These are phyloP conservation scores for Malbranchea cinnamomea DNA, from an alignment of 2,329 filamentous ascomycete species.

Conservation along the genomic window DNA sequence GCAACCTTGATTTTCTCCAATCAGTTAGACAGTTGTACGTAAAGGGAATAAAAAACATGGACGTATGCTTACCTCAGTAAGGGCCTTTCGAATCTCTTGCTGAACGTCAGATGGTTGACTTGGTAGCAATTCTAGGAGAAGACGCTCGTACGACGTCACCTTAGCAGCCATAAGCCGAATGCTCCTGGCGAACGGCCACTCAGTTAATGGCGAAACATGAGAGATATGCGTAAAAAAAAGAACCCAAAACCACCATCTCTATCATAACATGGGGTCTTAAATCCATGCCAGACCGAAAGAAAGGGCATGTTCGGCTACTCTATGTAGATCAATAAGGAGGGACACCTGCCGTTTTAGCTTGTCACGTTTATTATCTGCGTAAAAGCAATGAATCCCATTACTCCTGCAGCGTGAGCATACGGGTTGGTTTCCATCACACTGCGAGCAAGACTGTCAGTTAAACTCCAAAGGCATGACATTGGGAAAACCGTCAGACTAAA, in stretches of 20 bases:
- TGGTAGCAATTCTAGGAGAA: conserved; percentile 9
- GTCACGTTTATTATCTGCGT: conserved; percentile 21
- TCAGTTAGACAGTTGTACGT: background rate
- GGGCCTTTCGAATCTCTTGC: conserved; percentile 9
- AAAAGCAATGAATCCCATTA: conserved; percentile 16
- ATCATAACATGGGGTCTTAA: background rate
- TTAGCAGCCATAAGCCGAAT: conserved; percentile 10
- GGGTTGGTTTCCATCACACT: conserved; percentile 21
- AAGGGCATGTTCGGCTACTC: too few relatives aligned
- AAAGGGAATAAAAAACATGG: conserved; percentile 1
- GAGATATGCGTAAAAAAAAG: too few relatives aligned
- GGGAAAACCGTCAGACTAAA: too few relatives aligned
- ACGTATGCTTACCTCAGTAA: conserved; percentile 8
- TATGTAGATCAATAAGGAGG: too few relatives aligned
- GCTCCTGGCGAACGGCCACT: too few relatives aligned
- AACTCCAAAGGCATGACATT: too few relatives aligned
- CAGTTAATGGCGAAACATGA: too few relatives aligned
- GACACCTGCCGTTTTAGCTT: conserved; percentile 16
- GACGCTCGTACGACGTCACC: conserved; percentile 10
- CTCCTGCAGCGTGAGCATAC: conserved; percentile 20
- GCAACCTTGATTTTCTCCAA: background rate
- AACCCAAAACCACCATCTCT: too few relatives aligned
- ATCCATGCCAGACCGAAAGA: conserved; percentile 1
- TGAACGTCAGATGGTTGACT: conserved; percentile 8
- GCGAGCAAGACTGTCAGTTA: too few relatives aligned